These are phyloP conservation scores for Dillenia suffruticosa DNA, from an alignment of 164 flowering plant genomes.

Conservation along the genomic window DNA sequence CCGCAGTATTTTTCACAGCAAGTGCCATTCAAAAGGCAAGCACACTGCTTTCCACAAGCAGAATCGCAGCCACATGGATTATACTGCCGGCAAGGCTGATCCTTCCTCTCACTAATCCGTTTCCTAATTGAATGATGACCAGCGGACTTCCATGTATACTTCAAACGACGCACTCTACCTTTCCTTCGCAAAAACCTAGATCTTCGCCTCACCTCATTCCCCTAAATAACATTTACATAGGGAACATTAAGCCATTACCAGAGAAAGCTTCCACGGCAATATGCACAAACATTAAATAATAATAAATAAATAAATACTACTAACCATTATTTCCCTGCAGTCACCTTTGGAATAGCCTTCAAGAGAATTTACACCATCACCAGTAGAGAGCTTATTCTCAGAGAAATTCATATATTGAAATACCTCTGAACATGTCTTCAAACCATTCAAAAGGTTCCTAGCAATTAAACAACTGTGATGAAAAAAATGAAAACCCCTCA, in stretches of 20 bases:
- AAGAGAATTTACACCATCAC: constrained; percentile 53
- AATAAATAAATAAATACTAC: constrained; percentile 14
- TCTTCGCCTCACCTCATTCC: constrained; percentile 64
- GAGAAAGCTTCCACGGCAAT: constrained; percentile 2
- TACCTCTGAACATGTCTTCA: constrained; percentile 89
- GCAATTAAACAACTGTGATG: constrained; percentile 81
- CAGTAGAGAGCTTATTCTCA: constrained; percentile 45
- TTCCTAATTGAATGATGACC: constrained; percentile 91
- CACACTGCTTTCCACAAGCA: constrained; percentile 90
- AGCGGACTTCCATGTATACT: constrained; percentile 95
- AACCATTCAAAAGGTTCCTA: constrained; percentile 80
- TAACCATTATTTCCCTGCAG: constrained; percentile 43
- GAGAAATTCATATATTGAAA: constrained; percentile 62
- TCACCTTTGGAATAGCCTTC: constrained; percentile 66
- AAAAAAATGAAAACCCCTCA: constrained; percentile 14
- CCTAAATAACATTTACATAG: constrained; percentile 33
- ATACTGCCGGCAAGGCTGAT: constrained; percentile 92
- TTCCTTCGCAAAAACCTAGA: constrained; percentile 88
- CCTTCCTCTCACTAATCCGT: constrained; percentile 86
- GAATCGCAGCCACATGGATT: constrained; percentile 92
- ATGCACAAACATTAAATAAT: background rate
- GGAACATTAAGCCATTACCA: background rate
- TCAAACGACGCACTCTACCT: constrained; percentile 95
- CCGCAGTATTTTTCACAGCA: constrained; percentile 99
- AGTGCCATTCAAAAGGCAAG: constrained; percentile 83